Percentiles rank a stretch among this genome's conserved stretches.
Conservation (phyloP, 78 protist species). For the Dictyostelium purpureum region DNA sequence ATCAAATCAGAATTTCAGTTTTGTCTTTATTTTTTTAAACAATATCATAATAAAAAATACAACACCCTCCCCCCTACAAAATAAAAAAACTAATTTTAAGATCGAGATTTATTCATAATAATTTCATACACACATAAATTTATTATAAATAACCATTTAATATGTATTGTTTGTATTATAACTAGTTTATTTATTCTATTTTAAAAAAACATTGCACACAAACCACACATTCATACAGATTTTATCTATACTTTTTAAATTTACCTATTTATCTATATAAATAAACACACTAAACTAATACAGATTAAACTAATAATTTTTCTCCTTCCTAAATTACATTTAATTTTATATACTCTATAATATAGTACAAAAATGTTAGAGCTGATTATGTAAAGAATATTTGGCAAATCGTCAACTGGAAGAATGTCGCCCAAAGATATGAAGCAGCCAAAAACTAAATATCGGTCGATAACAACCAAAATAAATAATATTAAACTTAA, state of each 20-base stretch:
- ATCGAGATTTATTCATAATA: too few relatives aligned
- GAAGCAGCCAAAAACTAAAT: slow-evolving; percentile 62
- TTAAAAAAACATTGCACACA: too few relatives aligned
- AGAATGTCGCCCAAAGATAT: slow-evolving; percentile 88
- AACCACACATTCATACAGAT: not conserved
- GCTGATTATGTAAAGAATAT: slow-evolving; percentile 91
- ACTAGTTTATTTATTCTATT: not conserved
- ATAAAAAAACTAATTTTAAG: too few relatives aligned
- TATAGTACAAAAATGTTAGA: slow-evolving; percentile 90
- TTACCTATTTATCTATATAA: not conserved
- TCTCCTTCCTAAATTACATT: not conserved
- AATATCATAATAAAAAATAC: too few relatives aligned
- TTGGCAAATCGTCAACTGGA: slow-evolving; percentile 94
- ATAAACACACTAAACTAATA: not conserved
- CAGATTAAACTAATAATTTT: not conserved
- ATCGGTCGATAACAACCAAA: not conserved
- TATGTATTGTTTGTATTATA: too few relatives aligned
- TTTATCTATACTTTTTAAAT: not conserved
- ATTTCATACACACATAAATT: too few relatives aligned
- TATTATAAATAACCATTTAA: too few relatives aligned
- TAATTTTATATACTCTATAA: not conserved
- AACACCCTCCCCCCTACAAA: too few relatives aligned
- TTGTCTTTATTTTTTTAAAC: too few relatives aligned
- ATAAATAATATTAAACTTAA: too few relatives aligned
- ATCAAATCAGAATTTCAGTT: too few relatives aligned